Evolutionary conservation across 2,329 filamentous ascomycete genomes (phyloP), one percentile per base, ranked within the genome.

Genomic region (Reticulascus tulasneorum): DNA sequence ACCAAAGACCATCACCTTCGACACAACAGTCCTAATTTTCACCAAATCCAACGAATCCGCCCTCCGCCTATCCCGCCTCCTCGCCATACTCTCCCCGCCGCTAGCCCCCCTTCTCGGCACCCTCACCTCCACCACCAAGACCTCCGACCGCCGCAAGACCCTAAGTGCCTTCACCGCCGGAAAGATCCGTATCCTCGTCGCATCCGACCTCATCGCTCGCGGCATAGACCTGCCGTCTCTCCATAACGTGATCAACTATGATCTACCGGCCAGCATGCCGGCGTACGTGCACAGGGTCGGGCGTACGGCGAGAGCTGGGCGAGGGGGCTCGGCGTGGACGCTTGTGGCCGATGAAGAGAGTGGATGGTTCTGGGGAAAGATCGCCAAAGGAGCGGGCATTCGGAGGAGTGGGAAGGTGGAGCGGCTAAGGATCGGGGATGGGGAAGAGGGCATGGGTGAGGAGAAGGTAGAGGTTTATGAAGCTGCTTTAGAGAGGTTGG

Each of bases 231-330:
- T 95, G 10, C 77, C 79, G 1, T 74, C 77, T 29, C 75, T 97
- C 29, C 80, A 82, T 23, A 86, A 94, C 54, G 88, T 97, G 29
- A 70, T 97, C 61, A 96, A 95, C 64, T 97, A 97, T 67, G 91
- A 96, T 57, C 73, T 96, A 33, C 91, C 91, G 0, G 75, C 79
- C 5, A 90, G 83, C 52, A 67, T 89, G 22, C 84, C 84, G 6
- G 84, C 81, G 17, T 97, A 97, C 51, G 81, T 97, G 5, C 93
- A 97, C 58, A 83, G 93, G 25, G 88, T 96, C 2, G 91, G 93
- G 23, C 80, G 93, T 38, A 96, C 91, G 1, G 91, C 91, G 1
- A 75, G 90, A 56, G 93, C 87, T 0, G 88, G 85, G 2, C 78
- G 79, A 36, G 48, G 64, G 2, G 91, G 91, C 2, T 73, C 79